A percentile compares a stretch with the other conserved stretches of the same genome.
Evolutionary conservation across 306 rosid species (phyloP).

Genomic region (Coriaria nepalensis): DNA sequence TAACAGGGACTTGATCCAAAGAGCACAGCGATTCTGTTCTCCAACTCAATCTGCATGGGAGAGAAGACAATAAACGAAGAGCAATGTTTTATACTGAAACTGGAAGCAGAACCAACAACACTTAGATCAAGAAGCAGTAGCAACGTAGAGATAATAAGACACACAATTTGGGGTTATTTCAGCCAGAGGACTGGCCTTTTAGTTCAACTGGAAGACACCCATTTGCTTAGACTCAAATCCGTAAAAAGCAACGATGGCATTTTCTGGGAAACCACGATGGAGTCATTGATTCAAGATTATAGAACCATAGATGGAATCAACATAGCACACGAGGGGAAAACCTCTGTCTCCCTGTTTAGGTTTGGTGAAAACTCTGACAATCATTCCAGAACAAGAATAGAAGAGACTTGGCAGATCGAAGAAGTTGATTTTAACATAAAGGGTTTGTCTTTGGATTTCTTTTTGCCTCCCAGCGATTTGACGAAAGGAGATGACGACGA

Average conservation of each 20-base stretch:
- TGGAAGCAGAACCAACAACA: conserved; percentile 47
- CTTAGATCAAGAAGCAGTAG: conserved; percentile 57
- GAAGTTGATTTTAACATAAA: conserved; percentile 57
- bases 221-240: conserved; percentile 52
- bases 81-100: conserved; percentile 57
- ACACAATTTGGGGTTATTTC: conserved; percentile 53
- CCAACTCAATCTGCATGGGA: conserved; percentile 53
- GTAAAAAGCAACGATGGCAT: conserved; percentile 47
- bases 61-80: conserved; percentile 54
- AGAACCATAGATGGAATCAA: conserved; percentile 47
- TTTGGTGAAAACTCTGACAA: conserved; percentile 63
- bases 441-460: conserved; percentile 49
- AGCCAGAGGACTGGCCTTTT: conserved; percentile 65
- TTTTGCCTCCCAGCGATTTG: conserved; percentile 36
- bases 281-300: conserved; percentile 50
- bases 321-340: conserved; percentile 56
- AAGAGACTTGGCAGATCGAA: conserved; percentile 61
- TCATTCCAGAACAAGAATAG: conserved; percentile 58
- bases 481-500: no score
- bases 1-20: conserved; percentile 54
- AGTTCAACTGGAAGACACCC: conserved; percentile 54
- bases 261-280: conserved; percentile 58
- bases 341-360: conserved; percentile 56
- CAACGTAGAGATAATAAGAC: conserved; percentile 55
- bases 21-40: conserved; percentile 51